Percentiles rank a stretch among this genome's conserved stretches.
Conservation (phyloP, 164 flowering plant genomes). For the Liquidambar formosana region DNA sequence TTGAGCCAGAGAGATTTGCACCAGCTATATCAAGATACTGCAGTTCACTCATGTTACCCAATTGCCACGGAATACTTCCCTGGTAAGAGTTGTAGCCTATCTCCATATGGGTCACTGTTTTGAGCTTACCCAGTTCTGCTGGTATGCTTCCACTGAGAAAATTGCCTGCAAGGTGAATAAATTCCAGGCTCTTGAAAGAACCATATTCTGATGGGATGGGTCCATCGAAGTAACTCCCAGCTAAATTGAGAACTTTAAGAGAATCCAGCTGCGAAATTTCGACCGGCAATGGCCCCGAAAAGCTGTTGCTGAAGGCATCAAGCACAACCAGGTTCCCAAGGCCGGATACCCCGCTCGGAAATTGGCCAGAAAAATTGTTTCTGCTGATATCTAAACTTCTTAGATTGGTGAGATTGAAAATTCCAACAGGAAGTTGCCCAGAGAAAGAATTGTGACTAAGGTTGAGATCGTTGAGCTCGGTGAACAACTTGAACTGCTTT, state of each 20-base stretch:
- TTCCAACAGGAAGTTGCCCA: conserved; percentile 56
- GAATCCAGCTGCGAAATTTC: conserved; percentile 52
- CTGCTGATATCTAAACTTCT: conserved; percentile 76
- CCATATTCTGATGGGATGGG: conserved; percentile 77
- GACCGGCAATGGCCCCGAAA: conserved; percentile 68
- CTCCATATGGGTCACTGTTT: conserved; percentile 79
- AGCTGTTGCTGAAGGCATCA: conserved; percentile 94
- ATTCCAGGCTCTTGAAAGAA: conserved; percentile 65
- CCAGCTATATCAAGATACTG: conserved; percentile 88
- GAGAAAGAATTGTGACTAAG: conserved; percentile 78
- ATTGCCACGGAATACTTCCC: conserved; percentile 74
- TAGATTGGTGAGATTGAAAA: conserved; percentile 63
- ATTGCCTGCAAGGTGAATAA: conserved; percentile 90
- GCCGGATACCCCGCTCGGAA: conserved; percentile 57
- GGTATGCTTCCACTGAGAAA: conserved; percentile 63
- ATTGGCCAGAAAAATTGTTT: conserved; percentile 72
- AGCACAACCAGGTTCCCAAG: conserved; percentile 47
- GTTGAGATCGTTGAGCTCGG: conserved; percentile 62
- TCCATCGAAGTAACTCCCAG: conserved; percentile 92
- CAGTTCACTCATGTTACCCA: conserved; percentile 79
- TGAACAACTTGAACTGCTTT: conserved; percentile 46
- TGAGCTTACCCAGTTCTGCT: conserved; percentile 60
- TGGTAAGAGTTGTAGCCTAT: conserved; percentile 83
- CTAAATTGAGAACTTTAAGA: conserved; percentile 78
- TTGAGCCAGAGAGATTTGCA: conserved; percentile 76